Conservation (phyloP, 768 basidiomycete genomes). For the Mycena capillaripes region DNA sequence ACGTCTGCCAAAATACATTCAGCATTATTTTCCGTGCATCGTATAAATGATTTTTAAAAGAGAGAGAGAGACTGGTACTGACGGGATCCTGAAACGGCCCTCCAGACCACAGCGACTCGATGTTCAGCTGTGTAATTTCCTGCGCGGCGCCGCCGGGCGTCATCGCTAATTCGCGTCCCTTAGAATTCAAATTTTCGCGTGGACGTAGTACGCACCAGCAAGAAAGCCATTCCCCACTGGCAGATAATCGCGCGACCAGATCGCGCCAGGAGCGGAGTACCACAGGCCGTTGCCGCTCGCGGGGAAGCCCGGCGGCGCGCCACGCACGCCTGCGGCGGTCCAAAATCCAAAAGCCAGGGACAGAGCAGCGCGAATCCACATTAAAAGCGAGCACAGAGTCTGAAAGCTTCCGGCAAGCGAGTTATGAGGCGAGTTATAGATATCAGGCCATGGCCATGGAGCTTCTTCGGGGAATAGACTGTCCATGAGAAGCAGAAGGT, state of each 20-base stretch:
- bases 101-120: conserved; percentile 84
- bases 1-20: conserved; percentile 54
- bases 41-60: too few species aligned
- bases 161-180: conserved; percentile 61
- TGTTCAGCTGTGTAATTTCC: conserved; percentile 78
- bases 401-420: too few species aligned
- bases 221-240: conserved; percentile 84
- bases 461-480: conserved; percentile 30
- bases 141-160: conserved; percentile 71
- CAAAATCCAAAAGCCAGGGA: neutral
- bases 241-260: conserved; percentile 73
- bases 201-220: conserved; percentile 56
- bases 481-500: too few species aligned
- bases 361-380: too few species aligned
- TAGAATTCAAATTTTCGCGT: neutral
- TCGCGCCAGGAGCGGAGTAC: conserved; percentile 67
- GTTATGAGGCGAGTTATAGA: too few species aligned
- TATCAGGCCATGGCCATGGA: conserved; percentile 2
- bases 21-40: too few species aligned
- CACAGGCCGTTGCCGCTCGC: conserved; percentile 82
- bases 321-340: neutral
- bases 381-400: too few species aligned
- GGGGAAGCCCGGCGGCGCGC: conserved; percentile 65
- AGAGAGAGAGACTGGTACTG: too few species aligned
- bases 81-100: conserved; percentile 80